Evolutionary conservation across 257 asterid species (phyloP), one percentile per base, ranked within the genome.

Genomic region (Solanum appendiculatum): DNA sequence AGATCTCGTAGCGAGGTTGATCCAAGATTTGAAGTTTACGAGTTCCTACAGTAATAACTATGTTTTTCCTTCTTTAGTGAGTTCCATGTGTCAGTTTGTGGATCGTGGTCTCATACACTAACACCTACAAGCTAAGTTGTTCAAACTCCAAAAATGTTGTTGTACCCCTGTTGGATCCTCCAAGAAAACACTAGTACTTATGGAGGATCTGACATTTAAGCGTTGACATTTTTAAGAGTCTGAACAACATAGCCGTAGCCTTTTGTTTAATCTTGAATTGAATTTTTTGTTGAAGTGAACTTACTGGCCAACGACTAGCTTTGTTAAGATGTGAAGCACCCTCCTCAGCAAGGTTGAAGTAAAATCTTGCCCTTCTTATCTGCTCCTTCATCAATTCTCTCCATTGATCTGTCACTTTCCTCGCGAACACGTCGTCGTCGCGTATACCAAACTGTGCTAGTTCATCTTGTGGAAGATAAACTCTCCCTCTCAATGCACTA

Each of bases 241-340:
- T 15, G 73, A 64, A 6, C 18, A 11, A 63, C 8, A 63, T 12
- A 63, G 34, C 14, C 56, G 1, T 20, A 5, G 4, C 33, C 34
- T 63, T 10, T 29, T 25, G 72, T 9, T 56, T 20, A 37, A 74
- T 36, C 46, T 39, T 36, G 16, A 63, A 4, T 69, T 66, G 64
- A 40, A n/a, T 7, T 85, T 12, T 27, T 56, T 39, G 33, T n/a
- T 31, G 12, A 69, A 33, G 13, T 39, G 39, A 27, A 21, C 58
- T 90, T 90, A 95, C 98, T 94, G 98, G 97, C 98, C 98, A 95
- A 63, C 98, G 98, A 84, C 98, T 95, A 63, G 93, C 93, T 89
- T 93, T 88, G 90, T 93, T 91, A 37, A 95, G 97, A 90, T 95
- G 97, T 34, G 97, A 89, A 54, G 95, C 98, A 48, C 98, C 98